Conservation (phyloP, 2,329 filamentous ascomycete species). For the Cadophora gregata region DNA sequence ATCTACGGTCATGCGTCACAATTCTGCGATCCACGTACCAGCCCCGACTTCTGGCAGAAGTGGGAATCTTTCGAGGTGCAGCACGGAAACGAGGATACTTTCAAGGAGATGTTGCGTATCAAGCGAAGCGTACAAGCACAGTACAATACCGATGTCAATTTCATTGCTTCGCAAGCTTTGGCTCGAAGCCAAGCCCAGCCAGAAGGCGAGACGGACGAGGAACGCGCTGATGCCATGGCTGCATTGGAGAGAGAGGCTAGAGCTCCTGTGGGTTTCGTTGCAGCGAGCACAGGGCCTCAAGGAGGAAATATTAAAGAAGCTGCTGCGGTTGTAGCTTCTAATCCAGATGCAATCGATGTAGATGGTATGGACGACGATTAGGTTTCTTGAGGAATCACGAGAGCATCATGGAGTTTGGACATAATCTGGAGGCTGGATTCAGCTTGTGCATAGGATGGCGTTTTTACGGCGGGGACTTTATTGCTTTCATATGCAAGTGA, state of each 20-base stretch:
- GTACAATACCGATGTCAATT: slow-evolving; percentile 99
- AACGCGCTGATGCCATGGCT: slow-evolving; percentile 80
- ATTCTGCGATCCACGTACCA: slow-evolving; percentile 94
- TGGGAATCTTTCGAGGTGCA: slow-evolving; percentile 98
- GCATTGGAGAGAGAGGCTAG: slow-evolving; percentile 86
- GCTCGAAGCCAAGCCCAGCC: slow-evolving; percentile 70
- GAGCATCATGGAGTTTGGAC: slow-evolving; percentile 23
- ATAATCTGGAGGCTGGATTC: slow-evolving; percentile 17
- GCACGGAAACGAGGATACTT: slow-evolving; percentile 98
- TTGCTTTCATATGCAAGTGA: neutral
- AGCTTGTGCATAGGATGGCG: slow-evolving; percentile 31
- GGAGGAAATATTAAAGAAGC: slow-evolving; percentile 58
- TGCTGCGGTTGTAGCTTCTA: slow-evolving; percentile 56
- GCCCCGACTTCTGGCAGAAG: slow-evolving; percentile 89
- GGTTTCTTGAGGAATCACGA: neutral
- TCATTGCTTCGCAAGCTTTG: slow-evolving; percentile 94
- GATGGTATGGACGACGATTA: slow-evolving; percentile 54
- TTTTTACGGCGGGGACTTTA: slow-evolving; percentile 20
- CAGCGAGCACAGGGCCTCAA: slow-evolving; percentile 77
- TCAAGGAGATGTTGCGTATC: slow-evolving; percentile 98
- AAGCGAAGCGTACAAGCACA: slow-evolving; percentile 95
- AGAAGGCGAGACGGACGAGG: slow-evolving; percentile 52
- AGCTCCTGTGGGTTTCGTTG: slow-evolving; percentile 89
- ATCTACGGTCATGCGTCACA: slow-evolving; percentile 97
- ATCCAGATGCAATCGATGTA: slow-evolving; percentile 86